These are phyloP conservation scores for Phanerochaete sordida DNA, from an alignment of 768 basidiomycete species.

Conservation along the genomic window DNA sequence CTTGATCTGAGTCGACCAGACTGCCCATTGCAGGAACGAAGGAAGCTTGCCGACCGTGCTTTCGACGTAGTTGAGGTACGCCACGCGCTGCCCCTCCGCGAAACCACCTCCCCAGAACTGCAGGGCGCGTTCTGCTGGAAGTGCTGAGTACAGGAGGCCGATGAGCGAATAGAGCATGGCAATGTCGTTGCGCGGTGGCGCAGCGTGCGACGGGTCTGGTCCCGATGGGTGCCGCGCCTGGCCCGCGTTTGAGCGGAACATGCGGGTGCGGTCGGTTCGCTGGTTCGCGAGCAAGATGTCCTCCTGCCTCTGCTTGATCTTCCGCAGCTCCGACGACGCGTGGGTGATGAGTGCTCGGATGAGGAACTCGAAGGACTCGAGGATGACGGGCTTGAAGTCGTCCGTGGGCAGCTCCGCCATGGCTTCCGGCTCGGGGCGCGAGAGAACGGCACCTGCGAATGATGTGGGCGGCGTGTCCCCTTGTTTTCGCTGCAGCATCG, in stretches of 20 bases:
- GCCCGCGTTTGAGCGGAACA: constrained; percentile 37
- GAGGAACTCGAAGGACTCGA: constrained; percentile 67
- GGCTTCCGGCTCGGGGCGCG: constrained; percentile 33
- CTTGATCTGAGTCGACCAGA: constrained; percentile 77
- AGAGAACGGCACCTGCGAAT: constrained; percentile 20
- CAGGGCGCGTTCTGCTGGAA: constrained; percentile 72
- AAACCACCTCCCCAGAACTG: constrained; percentile 80
- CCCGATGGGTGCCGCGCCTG: constrained; percentile 11
- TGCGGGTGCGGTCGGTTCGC: constrained; percentile 58
- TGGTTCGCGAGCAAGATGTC: constrained; percentile 70
- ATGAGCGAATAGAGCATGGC: constrained; percentile 82
- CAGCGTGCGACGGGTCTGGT: constrained; percentile 3
- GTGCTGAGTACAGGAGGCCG: constrained; percentile 71
- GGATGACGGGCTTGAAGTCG: constrained; percentile 51
- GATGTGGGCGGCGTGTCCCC: constrained; percentile 26
- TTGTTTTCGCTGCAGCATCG: constrained; percentile 49
- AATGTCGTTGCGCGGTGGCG: constrained; percentile 67
- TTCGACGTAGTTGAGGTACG: constrained; percentile 60
- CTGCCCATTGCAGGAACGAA: constrained; percentile 86
- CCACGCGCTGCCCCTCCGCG: constrained; percentile 34
- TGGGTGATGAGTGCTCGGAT: constrained; percentile 69
- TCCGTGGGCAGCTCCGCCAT: constrained; percentile 37
- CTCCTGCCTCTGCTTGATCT: constrained; percentile 88
- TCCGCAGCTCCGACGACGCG: constrained; percentile 76
- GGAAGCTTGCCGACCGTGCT: constrained; percentile 60